Evolutionary conservation across 495 filamentous ascomycete species (phyloP).

Genomic region (Annulohypoxylon bovei): DNA sequence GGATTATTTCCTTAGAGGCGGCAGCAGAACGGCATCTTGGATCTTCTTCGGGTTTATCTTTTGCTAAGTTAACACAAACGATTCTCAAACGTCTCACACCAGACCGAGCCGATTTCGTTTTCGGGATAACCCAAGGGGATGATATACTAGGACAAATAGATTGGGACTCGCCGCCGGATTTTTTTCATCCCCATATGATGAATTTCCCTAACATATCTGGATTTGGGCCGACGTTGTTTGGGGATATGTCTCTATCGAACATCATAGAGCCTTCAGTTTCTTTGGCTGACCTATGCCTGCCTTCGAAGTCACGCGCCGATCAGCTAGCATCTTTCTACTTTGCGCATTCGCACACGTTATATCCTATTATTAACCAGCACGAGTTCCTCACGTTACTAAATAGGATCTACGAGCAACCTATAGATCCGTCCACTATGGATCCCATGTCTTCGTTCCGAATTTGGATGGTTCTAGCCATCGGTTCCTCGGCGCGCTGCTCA

Average conservation of each 20-base stretch:
- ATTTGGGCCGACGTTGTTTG: slow-evolving; percentile 31
- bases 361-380: slow-evolving; percentile 48
- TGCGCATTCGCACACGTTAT: slow-evolving; percentile 55
- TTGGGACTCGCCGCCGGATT: slow-evolving; percentile 21
- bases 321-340: slow-evolving; percentile 53
- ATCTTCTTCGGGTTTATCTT: slow-evolving; percentile 51
- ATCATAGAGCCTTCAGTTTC: slow-evolving; percentile 34
- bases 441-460: slow-evolving; percentile 50
- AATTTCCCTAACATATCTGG: slow-evolving; percentile 23
- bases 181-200: slow-evolving; percentile 34
- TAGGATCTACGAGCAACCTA: slow-evolving; percentile 45
- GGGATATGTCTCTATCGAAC: slow-evolving; percentile 32
- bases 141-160: slow-evolving; percentile 24
- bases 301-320: slow-evolving; percentile 44
- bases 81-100: slow-evolving; percentile 60
- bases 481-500: slow-evolving; percentile 52
- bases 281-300: slow-evolving; percentile 28
- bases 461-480: slow-evolving; percentile 56
- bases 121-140: slow-evolving; percentile 39
- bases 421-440: slow-evolving; percentile 42
- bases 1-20: slow-evolving; percentile 51
- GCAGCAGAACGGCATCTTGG: slow-evolving; percentile 54
- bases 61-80: slow-evolving; percentile 52
- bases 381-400: slow-evolving; percentile 47
- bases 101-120: slow-evolving; percentile 54